Evolutionary conservation across 441 rosid genomes (phyloP), one percentile per base, ranked within the genome.

Genomic region (Breynia disticha): DNA sequence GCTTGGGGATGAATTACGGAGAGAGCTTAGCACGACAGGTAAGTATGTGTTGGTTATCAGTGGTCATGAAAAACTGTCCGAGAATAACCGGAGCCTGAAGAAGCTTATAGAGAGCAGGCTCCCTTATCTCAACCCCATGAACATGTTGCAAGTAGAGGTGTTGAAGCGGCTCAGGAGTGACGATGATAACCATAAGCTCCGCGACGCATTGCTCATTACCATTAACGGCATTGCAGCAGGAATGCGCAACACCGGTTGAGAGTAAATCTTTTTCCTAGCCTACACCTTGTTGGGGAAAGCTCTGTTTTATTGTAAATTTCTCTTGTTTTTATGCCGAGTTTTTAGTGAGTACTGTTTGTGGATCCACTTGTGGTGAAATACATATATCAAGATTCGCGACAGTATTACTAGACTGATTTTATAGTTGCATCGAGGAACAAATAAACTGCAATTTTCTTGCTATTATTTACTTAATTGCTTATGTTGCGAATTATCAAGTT

Each of bases 171-270:
- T 90, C 57, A 81, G 97, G 64, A 68, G 80, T 11, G 95, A 90
- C 20, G 85, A 77, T 4, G 86, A 87, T 69, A 87, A 90, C 60
- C 67, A 56, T 47, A 79, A 90, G 59, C 90, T 90, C 56, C 80
- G 96, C 70, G 93, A 87, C 71, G 93, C 98, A 14, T 65, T 87
- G 71, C 93, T 82, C 19, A 85, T 90, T 70, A 87, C 96, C 44
- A 81, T 87, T 22, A 85, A 90, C n/a, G 95, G 96, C 12, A 90
- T 90, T 48, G 98, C 96, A 51, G 98, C 98, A 39, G 96, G 96
- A 19, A 90, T 85, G 96, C 81, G 88, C 74, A 87, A 85, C 74
- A 84, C 96, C 0, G 90, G 95, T 63, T 90, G 72, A 71, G 54
- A 19, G 44, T 41, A 28, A 28, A 5, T 28, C 35, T 28, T 9